Conservation (phyloP, 371 early-diverging fungal species). For the Mortierella sp. region DNA sequence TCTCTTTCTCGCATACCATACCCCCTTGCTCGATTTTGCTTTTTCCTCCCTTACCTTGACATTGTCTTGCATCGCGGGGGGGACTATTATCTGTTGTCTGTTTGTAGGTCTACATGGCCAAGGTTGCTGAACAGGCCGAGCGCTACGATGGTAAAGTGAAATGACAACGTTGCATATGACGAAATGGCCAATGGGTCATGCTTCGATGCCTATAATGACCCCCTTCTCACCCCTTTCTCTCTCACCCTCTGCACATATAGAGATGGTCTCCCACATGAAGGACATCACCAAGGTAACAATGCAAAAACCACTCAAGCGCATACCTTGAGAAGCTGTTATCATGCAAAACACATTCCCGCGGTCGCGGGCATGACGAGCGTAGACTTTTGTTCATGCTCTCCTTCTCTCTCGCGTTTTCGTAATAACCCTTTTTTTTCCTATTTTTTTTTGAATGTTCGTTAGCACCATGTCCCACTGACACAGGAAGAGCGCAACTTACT, state of each 20-base stretch:
- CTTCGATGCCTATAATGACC: neutral
- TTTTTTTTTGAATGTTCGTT: conserved; percentile 7
- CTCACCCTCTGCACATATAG: conserved; percentile 50
- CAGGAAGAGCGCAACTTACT: conserved; percentile 96
- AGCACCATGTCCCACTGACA: conserved; percentile 77
- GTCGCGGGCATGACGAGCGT: too few relatives aligned
- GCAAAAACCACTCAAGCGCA: neutral
- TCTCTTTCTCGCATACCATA: too few relatives aligned
- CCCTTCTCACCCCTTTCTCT: neutral
- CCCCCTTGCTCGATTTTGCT: neutral
- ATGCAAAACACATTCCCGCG: neutral
- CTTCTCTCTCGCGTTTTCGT: too few relatives aligned
- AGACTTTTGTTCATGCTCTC: too few relatives aligned
- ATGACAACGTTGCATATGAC: too few relatives aligned
- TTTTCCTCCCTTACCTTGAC: neutral
- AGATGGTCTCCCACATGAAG: conserved; percentile 91
- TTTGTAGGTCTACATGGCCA: conserved; percentile 87
- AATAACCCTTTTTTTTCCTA: neutral
- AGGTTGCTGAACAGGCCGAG: conserved; percentile 99
- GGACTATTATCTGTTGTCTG: neutral
- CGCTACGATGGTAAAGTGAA: conserved; percentile 88
- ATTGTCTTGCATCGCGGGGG: neutral
- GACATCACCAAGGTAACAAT: conserved; percentile 52
- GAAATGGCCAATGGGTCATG: neutral
- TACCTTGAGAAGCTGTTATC: neutral